phyloP scores from a whole-genome alignment of 768 basidiomycete genomes.

The Lentinula sp. region DNA sequence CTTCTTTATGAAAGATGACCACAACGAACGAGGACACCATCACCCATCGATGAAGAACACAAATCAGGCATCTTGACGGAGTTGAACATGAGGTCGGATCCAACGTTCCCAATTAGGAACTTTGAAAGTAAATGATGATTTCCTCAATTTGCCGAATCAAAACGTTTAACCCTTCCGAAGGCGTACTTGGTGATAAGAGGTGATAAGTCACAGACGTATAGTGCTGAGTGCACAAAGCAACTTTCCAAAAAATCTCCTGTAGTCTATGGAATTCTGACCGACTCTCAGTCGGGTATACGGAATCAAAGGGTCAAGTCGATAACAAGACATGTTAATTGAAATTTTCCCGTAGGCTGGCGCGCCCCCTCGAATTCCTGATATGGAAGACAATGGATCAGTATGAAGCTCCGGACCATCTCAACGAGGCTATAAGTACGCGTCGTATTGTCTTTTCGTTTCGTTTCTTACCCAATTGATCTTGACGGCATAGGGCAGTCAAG shows the following conservation, averaged over 20 bases:
- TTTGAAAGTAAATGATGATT: neutral
- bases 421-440: neutral
- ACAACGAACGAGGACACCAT: neutral
- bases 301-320: neutral
- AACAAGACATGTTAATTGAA: neutral
- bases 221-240: neutral
- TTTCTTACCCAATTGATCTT: neutral
- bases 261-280: neutral
- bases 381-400: neutral
- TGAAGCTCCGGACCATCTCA: neutral
- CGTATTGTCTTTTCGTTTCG: slow-evolving; percentile 4
- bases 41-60: neutral
- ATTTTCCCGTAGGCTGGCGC: neutral
- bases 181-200: neutral
- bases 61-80: neutral
- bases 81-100: neutral
- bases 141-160: neutral
- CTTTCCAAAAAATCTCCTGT: neutral
- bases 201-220: neutral
- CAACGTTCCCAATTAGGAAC: neutral
- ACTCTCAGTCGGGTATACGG: neutral
- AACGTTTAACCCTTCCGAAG: neutral
- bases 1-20: neutral
- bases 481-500: neutral
- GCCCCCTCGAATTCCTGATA: neutral